phyloP scores from a whole-genome alignment of 2,329 filamentous ascomycete genomes.

The Blastomyces silverae region DNA sequence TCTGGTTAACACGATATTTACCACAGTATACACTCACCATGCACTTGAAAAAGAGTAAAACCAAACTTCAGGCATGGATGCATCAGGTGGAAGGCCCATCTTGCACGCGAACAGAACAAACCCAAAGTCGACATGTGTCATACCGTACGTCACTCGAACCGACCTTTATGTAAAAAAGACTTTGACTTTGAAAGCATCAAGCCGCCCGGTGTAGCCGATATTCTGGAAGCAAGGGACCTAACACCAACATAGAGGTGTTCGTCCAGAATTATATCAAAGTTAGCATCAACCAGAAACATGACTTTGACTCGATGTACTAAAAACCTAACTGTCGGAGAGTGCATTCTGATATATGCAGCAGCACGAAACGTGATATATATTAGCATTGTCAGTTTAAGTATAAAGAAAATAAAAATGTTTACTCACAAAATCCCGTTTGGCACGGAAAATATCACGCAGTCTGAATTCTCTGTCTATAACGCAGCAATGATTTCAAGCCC shows the following conservation, averaged over 20 bases:
- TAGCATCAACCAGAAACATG: background rate
- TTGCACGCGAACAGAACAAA: background rate
- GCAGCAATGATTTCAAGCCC: background rate
- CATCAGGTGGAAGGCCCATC: background rate
- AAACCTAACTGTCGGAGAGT: background rate
- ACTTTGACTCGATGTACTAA: background rate
- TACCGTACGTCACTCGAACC: background rate
- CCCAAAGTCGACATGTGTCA: slow-evolving; percentile 5
- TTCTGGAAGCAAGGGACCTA: background rate
- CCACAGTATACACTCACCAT: background rate
- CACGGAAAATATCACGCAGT: background rate
- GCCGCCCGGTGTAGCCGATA: background rate
- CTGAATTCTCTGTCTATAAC: background rate
- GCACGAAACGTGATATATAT: background rate
- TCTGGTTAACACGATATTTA: background rate
- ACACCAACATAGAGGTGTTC: background rate
- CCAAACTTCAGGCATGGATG: slow-evolving; percentile 3
- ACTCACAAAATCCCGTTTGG: background rate
- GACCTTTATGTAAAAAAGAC: background rate
- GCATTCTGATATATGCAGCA: background rate
- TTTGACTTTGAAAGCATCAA: background rate
- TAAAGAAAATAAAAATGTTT: background rate
- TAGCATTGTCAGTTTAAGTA: background rate
- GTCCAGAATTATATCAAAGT: background rate
- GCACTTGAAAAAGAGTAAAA: background rate